These are phyloP conservation scores for Malus sieversii DNA, from an alignment of 306 rosid species.

Conservation along the genomic window DNA sequence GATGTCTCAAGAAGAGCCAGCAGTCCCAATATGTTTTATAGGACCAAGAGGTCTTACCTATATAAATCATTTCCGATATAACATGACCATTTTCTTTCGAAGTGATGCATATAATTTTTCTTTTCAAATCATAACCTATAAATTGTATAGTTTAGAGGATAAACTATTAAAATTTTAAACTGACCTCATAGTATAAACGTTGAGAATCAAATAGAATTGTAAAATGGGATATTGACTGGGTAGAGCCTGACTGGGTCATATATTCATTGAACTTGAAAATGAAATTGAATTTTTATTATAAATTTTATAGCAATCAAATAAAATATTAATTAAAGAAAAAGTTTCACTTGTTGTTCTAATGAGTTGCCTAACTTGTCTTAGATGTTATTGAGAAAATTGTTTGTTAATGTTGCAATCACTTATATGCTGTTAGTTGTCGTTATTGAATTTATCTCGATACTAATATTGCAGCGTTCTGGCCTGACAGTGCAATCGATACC, in stretches of 20 bases:
- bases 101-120: background rate
- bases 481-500: constrained; percentile 40
- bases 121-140: background rate
- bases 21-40: background rate
- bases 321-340: too few relatives aligned
- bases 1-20: background rate
- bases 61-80: background rate
- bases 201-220: background rate
- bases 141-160: background rate
- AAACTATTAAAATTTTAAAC: too few relatives aligned
- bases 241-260: background rate
- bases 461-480: constrained; percentile 45
- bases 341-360: background rate
- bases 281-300: background rate
- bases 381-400: background rate
- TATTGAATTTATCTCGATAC: constrained; percentile 3
- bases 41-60: background rate
- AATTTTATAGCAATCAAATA: background rate
- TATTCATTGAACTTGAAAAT: background rate
- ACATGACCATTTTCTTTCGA: too few relatives aligned
- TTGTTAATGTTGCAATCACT: background rate
- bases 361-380: background rate
- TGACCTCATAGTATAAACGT: background rate
- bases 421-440: background rate
- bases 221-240: background rate